Evolutionary conservation across 305 asterid genomes (phyloP).

Genomic region (Fraxinus sp.): DNA sequence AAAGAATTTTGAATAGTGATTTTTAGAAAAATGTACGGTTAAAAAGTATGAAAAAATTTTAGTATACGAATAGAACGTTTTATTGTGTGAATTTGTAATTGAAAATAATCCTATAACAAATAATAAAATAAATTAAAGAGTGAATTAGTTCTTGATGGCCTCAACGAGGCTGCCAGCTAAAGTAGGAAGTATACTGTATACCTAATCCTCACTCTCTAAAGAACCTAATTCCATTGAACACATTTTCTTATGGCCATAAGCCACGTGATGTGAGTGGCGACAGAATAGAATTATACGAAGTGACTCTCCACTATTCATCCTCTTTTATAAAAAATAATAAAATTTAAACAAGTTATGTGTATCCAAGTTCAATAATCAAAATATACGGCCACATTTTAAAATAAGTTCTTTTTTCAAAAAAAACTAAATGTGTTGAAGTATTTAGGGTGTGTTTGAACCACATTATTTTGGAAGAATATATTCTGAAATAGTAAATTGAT

Average conservation of each 20-base stretch:
- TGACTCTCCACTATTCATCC: neutral
- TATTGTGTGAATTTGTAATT: too few relatives aligned
- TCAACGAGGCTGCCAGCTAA: neutral
- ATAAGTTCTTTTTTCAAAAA: neutral
- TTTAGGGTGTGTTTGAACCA: too few relatives aligned
- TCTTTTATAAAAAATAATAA: too few relatives aligned
- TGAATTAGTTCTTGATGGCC: too few relatives aligned
- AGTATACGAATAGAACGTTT: too few relatives aligned
- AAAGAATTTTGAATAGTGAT: too few relatives aligned
- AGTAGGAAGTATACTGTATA: neutral
- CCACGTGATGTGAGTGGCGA: slow-evolving; percentile 4
- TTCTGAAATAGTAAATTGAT: too few relatives aligned
- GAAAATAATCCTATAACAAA: too few relatives aligned
- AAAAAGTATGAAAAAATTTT: too few relatives aligned
- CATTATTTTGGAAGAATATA: too few relatives aligned
- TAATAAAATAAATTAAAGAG: too few relatives aligned
- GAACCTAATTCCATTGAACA: slow-evolving; percentile 16
- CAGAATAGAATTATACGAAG: neutral
- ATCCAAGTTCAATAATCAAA: neutral
- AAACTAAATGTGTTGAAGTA: neutral
- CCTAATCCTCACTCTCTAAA: neutral
- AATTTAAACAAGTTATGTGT: neutral
- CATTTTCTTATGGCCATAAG: neutral
- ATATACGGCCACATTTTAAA: neutral
- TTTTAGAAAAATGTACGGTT: too few relatives aligned